Percentiles rank a stretch among this genome's conserved stretches.
phyloP scores from a whole-genome alignment of 2,329 filamentous ascomycete genomes.

The Didymella keratinophila region DNA sequence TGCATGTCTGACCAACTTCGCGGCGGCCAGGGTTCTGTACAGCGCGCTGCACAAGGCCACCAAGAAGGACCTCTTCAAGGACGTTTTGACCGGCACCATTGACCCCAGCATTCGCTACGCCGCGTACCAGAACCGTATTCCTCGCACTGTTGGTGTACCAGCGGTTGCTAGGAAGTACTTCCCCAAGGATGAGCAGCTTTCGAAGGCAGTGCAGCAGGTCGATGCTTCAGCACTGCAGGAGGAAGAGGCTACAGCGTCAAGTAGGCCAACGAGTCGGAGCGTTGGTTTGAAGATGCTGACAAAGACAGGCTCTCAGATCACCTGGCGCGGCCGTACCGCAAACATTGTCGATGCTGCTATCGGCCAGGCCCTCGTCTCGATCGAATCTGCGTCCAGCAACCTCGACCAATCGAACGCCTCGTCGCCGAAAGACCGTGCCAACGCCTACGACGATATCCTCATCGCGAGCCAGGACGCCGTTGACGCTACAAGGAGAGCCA shows the following conservation, averaged over 20 bases:
- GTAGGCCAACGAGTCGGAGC: slow-evolving; percentile 47
- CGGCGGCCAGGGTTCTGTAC: slow-evolving; percentile 83
- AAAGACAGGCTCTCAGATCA: slow-evolving; percentile 66
- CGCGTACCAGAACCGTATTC: slow-evolving; percentile 88
- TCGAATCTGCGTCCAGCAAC: slow-evolving; percentile 63
- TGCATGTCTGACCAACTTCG: slow-evolving; percentile 75
- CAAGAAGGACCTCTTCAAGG: slow-evolving; percentile 82
- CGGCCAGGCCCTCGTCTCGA: slow-evolving; percentile 79
- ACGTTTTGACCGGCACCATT: slow-evolving; percentile 83
- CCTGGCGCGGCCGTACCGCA: slow-evolving; percentile 85
- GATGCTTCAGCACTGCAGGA: slow-evolving; percentile 62
- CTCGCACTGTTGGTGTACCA: slow-evolving; percentile 81
- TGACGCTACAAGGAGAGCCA: slow-evolving; percentile 90
- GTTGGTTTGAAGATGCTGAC: slow-evolving; percentile 17
- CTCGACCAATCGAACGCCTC: slow-evolving; percentile 56
- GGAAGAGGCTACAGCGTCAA: slow-evolving; percentile 59
- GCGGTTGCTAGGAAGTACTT: slow-evolving; percentile 83
- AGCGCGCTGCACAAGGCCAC: slow-evolving; percentile 71
- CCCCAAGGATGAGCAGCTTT: slow-evolving; percentile 69
- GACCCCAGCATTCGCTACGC: slow-evolving; percentile 95
- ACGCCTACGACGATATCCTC: slow-evolving; percentile 89
- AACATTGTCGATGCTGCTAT: slow-evolving; percentile 93
- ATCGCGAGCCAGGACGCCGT: slow-evolving; percentile 91
- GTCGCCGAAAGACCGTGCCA: slow-evolving; percentile 72
- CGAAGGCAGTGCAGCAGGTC: slow-evolving; percentile 72